phyloP scores from a whole-genome alignment of 2,329 filamentous ascomycete species.

The Paraphoma sp. region DNA sequence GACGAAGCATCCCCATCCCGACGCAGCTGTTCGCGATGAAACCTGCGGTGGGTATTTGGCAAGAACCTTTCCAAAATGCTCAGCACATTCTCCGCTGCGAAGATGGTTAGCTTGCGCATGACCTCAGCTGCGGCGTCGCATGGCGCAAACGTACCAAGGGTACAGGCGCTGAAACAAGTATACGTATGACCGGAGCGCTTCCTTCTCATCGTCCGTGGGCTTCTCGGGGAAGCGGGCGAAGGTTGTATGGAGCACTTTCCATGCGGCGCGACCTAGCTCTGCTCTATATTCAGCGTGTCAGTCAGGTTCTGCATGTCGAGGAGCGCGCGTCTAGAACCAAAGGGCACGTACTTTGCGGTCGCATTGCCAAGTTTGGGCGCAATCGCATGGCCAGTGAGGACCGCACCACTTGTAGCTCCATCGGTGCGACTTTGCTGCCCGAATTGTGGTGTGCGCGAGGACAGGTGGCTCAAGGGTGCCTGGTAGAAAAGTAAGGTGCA shows the following conservation, averaged over 20 bases:
- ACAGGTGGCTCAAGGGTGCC: conserved; percentile 39
- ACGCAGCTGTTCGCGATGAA: conserved; percentile 66
- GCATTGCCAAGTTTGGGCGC: conserved; percentile 84
- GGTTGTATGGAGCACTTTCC: conserved; percentile 71
- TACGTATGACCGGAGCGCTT: conserved; percentile 65
- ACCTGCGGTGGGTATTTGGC: conserved; percentile 70
- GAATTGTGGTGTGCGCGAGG: conserved; percentile 17
- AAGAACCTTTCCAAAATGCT: conserved; percentile 67
- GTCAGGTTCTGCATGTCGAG: conserved; percentile 12
- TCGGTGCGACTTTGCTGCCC: conserved; percentile 19
- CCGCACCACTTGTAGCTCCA: conserved; percentile 23
- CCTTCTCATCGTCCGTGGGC: conserved; percentile 65
- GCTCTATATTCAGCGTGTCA: conserved; percentile 52
- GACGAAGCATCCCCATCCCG: conserved; percentile 70
- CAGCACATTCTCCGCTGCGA: conserved; percentile 67
- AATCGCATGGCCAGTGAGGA: conserved; percentile 72
- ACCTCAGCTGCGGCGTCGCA: conserved; percentile 20
- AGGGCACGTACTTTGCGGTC: conserved; percentile 66
- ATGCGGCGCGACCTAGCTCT: conserved; percentile 69
- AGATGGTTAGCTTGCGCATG: conserved; percentile 32
- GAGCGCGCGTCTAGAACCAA: conserved; percentile 5
- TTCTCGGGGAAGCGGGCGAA: conserved; percentile 71
- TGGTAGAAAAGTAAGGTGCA: conserved; percentile 66
- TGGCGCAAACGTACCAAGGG: conserved; percentile 59
- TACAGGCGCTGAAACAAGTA: conserved; percentile 70